phyloP scores from a whole-genome alignment of 164 flowering plant genomes.

The Houttuynia cordata region DNA sequence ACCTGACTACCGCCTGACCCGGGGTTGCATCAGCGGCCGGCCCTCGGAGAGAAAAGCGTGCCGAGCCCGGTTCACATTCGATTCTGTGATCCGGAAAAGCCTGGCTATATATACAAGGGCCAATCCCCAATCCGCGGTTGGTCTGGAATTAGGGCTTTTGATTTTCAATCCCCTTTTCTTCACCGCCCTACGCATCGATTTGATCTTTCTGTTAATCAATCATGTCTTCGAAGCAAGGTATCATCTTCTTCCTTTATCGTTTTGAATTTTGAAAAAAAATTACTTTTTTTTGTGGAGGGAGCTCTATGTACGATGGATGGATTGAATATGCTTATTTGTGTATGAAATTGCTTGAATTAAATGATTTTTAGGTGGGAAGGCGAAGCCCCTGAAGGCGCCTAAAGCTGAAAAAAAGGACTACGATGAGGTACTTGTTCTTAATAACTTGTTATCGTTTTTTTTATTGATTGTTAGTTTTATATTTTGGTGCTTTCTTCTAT shows the following conservation, averaged over 20 bases:
- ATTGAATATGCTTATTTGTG: background rate
- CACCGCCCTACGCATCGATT: background rate
- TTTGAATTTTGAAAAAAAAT: background rate
- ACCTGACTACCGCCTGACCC: no score
- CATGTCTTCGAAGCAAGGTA: conserved; percentile 2
- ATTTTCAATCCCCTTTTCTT: background rate
- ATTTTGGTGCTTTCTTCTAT: background rate
- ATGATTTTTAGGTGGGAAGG: conserved; percentile 44
- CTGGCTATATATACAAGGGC: no score
- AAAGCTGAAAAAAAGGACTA: conserved; percentile 66
- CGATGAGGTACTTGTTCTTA: conserved; percentile 52
- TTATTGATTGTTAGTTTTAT: background rate
- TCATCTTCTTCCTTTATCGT: background rate
- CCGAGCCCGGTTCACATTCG: no score
- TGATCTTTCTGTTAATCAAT: background rate
- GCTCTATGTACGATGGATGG: no score
- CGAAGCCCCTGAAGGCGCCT: conserved; percentile 87
- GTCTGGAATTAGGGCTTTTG: no score
- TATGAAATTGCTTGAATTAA: background rate
- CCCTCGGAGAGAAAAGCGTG: no score
- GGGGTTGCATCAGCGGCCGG: no score
- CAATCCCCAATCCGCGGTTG: no score
- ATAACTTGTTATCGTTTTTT: background rate
- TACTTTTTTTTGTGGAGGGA: background rate
- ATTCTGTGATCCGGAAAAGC: no score